These are phyloP conservation scores for Bipolaris victoriae DNA, from an alignment of 2,329 filamentous ascomycete genomes.

Conservation along the genomic window DNA sequence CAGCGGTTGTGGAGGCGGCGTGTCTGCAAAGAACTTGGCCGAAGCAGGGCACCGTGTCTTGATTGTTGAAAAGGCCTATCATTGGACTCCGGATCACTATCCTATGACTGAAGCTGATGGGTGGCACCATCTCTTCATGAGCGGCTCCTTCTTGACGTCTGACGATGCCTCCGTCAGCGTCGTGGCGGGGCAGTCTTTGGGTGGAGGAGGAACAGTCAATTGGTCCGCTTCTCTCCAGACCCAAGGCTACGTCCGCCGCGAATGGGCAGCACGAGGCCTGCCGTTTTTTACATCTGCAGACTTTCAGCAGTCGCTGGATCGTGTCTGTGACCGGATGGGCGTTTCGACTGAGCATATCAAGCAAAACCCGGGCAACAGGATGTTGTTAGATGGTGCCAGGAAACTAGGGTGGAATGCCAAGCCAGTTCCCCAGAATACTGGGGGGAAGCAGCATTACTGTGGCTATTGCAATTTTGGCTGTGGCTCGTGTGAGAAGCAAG, in stretches of 20 bases:
- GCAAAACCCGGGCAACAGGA: slow-evolving; percentile 74
- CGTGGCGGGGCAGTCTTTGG: slow-evolving; percentile 75
- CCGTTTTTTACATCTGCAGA: slow-evolving; percentile 74
- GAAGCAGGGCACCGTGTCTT: slow-evolving; percentile 77
- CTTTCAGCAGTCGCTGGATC: slow-evolving; percentile 80
- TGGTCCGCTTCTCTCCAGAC: slow-evolving; percentile 75
- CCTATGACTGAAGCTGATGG: slow-evolving; percentile 73
- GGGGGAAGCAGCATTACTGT: slow-evolving; percentile 74
- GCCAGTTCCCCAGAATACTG: slow-evolving; percentile 79
- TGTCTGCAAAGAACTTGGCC: slow-evolving; percentile 79
- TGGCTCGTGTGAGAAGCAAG: slow-evolving; percentile 74
- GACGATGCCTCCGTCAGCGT: slow-evolving; percentile 61
- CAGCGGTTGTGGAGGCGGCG: slow-evolving; percentile 83
- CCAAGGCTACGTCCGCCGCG: slow-evolving; percentile 75
- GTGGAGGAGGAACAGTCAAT: slow-evolving; percentile 87
- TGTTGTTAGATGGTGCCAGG: slow-evolving; percentile 75
- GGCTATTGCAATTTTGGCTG: slow-evolving; percentile 67
- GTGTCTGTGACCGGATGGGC: slow-evolving; percentile 80
- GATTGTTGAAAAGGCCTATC: slow-evolving; percentile 82
- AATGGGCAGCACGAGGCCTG: slow-evolving; percentile 77
- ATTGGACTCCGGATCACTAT: slow-evolving; percentile 73
- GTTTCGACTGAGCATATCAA: slow-evolving; percentile 68
- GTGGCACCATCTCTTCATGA: slow-evolving; percentile 70
- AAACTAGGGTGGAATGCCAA: slow-evolving; percentile 75
- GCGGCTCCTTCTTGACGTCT: slow-evolving; percentile 64